phyloP scores from a whole-genome alignment of 192 early-diverging fungal genomes.

The Coemansia umbellata region DNA sequence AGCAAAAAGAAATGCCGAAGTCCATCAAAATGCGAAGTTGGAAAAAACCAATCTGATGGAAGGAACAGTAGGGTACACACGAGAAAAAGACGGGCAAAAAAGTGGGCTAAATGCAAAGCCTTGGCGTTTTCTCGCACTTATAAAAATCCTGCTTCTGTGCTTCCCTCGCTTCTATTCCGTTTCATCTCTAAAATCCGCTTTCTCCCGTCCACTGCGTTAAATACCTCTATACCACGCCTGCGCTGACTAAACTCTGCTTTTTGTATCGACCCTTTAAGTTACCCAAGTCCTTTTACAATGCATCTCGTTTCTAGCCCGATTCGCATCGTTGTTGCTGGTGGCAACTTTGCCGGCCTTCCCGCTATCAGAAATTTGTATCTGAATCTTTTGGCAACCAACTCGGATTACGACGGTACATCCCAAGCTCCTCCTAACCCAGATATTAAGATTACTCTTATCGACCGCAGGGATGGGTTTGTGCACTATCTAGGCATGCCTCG shows the following conservation, averaged over 20 bases:
- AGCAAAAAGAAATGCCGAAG: no score
- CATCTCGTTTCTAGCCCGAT: constrained; percentile 16
- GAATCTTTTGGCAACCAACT: constrained; percentile 30
- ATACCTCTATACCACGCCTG: no score
- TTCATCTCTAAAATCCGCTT: no score
- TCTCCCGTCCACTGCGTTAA: no score
- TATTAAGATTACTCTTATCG: constrained; percentile 36
- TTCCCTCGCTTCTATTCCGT: no score
- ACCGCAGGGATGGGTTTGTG: constrained; percentile 37
- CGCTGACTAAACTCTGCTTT: no score
- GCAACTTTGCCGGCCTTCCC: constrained; percentile 42
- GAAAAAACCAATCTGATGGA: no score
- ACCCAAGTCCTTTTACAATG: constrained; percentile 18
- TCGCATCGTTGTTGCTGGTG: constrained; percentile 42
- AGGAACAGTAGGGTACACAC: no score
- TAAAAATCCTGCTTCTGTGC: neutral
- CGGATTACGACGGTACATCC: constrained; percentile 37
- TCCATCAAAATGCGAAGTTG: no score
- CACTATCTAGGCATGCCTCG: constrained; percentile 42
- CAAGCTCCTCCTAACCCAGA: constrained; percentile 35
- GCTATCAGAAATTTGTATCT: constrained; percentile 32
- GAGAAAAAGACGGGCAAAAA: no score
- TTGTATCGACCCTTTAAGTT: no score
- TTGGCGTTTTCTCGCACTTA: neutral
- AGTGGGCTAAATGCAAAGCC: no score